Evolutionary conservation across 2,329 filamentous ascomycete species (phyloP).

Genomic region (Colletotrichum cereale): DNA sequence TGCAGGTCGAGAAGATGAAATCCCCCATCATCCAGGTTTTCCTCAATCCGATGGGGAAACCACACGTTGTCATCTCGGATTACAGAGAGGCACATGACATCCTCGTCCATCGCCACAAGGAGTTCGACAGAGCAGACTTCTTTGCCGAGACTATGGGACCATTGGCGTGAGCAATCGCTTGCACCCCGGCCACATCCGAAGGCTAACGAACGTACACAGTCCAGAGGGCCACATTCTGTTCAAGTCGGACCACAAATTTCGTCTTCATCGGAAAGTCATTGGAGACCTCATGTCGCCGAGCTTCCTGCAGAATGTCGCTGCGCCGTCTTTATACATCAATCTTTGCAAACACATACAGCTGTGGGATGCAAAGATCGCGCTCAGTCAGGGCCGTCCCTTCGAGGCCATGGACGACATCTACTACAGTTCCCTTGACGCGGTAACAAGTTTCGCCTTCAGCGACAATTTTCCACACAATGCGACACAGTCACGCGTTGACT

Average conservation of each 20-base stretch:
- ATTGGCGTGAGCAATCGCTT: slow-evolving; percentile 43
- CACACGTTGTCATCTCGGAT: slow-evolving; percentile 43
- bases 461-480: neutral
- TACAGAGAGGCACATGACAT: slow-evolving; percentile 44
- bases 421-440: slow-evolving; percentile 47
- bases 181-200: neutral
- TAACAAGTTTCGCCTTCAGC: slow-evolving; percentile 48
- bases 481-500: neutral
- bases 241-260: slow-evolving; percentile 47
- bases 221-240: slow-evolving; percentile 49
- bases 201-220: neutral
- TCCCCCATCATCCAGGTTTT: slow-evolving; percentile 53
- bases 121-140: slow-evolving; percentile 40
- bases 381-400: slow-evolving; percentile 49
- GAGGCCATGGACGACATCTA: slow-evolving; percentile 46
- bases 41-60: slow-evolving; percentile 40
- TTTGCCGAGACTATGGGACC: slow-evolving; percentile 44
- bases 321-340: slow-evolving; percentile 50
- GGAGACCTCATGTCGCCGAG: slow-evolving; percentile 53
- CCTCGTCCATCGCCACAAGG: slow-evolving; percentile 42
- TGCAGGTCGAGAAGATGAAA: slow-evolving; percentile 45
- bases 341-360: slow-evolving; percentile 48
- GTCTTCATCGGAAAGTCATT: slow-evolving; percentile 50
- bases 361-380: slow-evolving; percentile 48
- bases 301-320: slow-evolving; percentile 49